Base-by-base conservation (phyloP, 2,329 filamentous ascomycete species). In the Metarhizium anisopliae region DNA sequence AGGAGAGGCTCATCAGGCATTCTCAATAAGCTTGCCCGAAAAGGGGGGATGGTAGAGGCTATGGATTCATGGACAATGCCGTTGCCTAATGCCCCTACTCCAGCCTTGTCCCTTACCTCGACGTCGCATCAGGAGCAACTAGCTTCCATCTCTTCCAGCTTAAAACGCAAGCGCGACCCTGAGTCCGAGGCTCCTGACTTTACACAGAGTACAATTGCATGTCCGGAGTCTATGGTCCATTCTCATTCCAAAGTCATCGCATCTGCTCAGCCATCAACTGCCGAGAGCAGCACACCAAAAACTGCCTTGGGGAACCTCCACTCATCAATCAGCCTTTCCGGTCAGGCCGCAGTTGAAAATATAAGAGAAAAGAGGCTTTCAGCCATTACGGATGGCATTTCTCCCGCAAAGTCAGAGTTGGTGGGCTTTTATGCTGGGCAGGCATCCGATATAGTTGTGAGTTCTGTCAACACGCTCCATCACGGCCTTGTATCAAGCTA, bases 351-450 rank as follows among this genome's bases (percentile, higher is more conserved):
- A 62, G 38, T 71, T 2, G 68, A 71, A 3, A 62, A 53, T 20
- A 54, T 69, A 42, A 65, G 71, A 16, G 60, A 66, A 47, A 67
- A 64, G 54, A 63, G 65, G 13, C 62, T 75, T n/a, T 65, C 65
- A 2, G 51, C 59, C 0, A 59, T 74, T 11, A 70, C 70, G 0
- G 57, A 59, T 11, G 67, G 66, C 2, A 58, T 71, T 1, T 54
- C 61, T 16, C 70, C 73, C 2, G 67, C 66, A 45, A 74, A 70
- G 50, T 60, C 70, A 25, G 64, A 68, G 8, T 63, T 73, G 2
- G 66, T 76, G 16, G 73, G 74, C 0, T 76, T 75, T 55, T 61
- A 59, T 14, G 63, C 67, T 2, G 70, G 72, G 1, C 62, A 64
- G 7, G 67, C 73, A 13, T 66, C 69, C 1, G 64, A 66, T 30